phyloP scores from a whole-genome alignment of 768 basidiomycete species.

The Hericium erinaceus region DNA sequence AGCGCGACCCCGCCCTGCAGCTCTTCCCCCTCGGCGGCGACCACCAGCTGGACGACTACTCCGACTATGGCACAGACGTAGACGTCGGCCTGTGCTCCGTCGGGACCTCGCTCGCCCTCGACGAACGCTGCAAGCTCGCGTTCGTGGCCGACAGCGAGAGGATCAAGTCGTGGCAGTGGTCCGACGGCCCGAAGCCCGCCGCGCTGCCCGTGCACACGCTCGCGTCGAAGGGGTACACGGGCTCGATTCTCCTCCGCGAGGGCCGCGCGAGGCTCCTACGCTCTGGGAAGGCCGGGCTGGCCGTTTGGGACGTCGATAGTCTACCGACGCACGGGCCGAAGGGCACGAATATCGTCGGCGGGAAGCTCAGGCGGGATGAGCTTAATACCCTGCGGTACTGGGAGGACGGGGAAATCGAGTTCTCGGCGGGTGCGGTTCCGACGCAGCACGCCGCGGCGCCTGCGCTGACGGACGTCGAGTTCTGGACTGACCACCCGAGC shows the following conservation, averaged over 20 bases:
- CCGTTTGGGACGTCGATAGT: constrained; percentile 27
- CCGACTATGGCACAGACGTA: neutral
- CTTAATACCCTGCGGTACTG: constrained; percentile 9
- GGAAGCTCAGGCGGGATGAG: constrained; percentile 5
- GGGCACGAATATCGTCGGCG: constrained; percentile 15
- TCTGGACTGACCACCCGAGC: neutral
- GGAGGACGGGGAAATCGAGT: constrained; percentile 22
- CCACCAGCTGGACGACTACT: neutral
- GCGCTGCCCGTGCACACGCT: constrained; percentile 26
- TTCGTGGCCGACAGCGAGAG: constrained; percentile 26
- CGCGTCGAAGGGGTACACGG: constrained; percentile 13
- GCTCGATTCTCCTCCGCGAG: constrained; percentile 24
- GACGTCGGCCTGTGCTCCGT: neutral
- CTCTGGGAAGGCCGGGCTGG: constrained; percentile 25
- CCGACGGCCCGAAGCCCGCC: neutral
- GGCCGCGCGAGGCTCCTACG: constrained; percentile 22
- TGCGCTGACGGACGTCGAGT: neutral
- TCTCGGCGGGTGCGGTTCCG: constrained; percentile 18
- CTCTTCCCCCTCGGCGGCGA: neutral
- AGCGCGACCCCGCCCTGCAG: neutral
- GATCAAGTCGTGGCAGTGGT: constrained; percentile 31
- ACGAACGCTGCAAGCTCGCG: constrained; percentile 28
- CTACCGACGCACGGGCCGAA: constrained; percentile 23
- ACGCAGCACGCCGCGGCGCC: constrained; percentile 4
- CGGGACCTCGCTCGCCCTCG: constrained; percentile 11